Percentiles rank a stretch among this genome's conserved stretches.
phyloP scores from a whole-genome alignment of 2,329 filamentous ascomycete species.

The Cadophora gregata region DNA sequence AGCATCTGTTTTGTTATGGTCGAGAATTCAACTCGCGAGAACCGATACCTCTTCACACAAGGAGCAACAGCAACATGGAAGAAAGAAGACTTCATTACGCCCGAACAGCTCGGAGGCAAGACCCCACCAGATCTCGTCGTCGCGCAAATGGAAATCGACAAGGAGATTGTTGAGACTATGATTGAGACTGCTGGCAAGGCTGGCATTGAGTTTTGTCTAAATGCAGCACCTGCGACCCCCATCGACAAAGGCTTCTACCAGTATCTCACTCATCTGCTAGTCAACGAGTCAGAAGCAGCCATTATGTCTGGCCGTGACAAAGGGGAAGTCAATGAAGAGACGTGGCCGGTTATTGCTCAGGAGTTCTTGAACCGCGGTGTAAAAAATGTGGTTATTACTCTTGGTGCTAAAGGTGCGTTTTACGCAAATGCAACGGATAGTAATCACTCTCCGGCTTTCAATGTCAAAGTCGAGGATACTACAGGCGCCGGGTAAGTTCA shows the following conservation, averaged over 20 bases:
- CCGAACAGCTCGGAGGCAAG: background rate
- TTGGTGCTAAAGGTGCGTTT: background rate
- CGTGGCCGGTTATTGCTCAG: background rate
- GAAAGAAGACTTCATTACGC: conserved; percentile 45
- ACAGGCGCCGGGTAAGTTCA: background rate
- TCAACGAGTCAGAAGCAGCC: background rate
- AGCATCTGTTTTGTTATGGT: conserved; percentile 77
- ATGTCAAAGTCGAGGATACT: background rate
- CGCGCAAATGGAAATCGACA: background rate
- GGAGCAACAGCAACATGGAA: conserved; percentile 66
- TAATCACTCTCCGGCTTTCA: no score
- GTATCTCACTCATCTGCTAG: background rate
- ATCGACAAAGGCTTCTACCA: background rate
- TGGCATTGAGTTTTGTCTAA: background rate
- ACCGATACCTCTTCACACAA: conserved; percentile 75
- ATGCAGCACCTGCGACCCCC: background rate
- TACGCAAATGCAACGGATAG: no score
- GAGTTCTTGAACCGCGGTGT: background rate
- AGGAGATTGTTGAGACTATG: background rate
- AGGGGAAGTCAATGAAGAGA: background rate
- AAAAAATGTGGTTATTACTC: background rate
- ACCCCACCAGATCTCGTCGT: background rate
- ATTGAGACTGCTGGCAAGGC: background rate
- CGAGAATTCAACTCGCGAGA: conserved; percentile 73
- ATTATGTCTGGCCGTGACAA: background rate